Conservation (phyloP, 768 basidiomycete genomes). For the Leccinum subtestaceum region DNA sequence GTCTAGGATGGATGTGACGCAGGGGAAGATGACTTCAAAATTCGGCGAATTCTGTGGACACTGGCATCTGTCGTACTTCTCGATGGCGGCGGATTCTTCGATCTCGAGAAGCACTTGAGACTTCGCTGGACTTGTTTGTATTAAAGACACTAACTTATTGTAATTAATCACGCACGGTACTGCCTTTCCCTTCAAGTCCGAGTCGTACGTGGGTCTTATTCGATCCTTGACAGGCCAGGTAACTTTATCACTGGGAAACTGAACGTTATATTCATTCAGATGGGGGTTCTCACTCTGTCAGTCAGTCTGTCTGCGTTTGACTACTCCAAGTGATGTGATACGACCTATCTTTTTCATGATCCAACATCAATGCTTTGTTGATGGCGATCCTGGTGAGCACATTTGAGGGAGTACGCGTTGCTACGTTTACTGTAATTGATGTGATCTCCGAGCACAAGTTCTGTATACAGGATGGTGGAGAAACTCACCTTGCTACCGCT, state of each 20-base stretch:
- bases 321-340: no score
- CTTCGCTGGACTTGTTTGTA: neutral
- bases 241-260: neutral
- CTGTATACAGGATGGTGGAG: conserved; percentile 6
- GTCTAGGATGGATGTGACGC: neutral
- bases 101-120: neutral
- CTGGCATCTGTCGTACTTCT: neutral
- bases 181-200: no score
- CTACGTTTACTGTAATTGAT: neutral
- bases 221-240: no score
- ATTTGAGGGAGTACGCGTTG: neutral
- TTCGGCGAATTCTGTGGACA: neutral
- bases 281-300: conserved; percentile 14
- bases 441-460: conserved; percentile 9
- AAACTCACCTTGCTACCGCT: no score
- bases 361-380: conserved; percentile 11
- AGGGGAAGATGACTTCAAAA: no score
- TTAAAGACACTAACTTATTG: no score
- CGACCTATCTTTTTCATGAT: no score
- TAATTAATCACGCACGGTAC: no score
- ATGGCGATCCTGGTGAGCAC: conserved; percentile 13
- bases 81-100: no score
- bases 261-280: conserved; percentile 12
- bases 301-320: conserved; percentile 5
- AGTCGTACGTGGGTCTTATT: no score